Evolutionary conservation across 495 filamentous ascomycete species (phyloP), one percentile per base, ranked within the genome.

Genomic region (Aspergillus biplanus): DNA sequence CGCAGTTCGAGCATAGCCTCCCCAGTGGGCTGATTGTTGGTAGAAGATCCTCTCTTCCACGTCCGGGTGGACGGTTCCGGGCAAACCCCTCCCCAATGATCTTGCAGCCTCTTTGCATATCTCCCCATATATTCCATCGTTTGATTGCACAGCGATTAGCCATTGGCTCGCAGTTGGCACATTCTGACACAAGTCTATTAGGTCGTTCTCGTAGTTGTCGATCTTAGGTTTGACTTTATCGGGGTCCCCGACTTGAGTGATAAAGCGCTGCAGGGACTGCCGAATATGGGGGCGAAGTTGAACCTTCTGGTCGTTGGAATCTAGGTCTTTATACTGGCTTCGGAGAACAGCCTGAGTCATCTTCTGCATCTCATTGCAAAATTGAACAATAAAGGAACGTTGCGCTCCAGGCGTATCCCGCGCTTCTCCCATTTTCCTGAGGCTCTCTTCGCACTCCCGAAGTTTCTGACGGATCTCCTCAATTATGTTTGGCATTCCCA

Each of bases 31-130:
- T 13, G 54, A 63, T 47, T 52, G 44, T n/a, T 44, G 46, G 7
- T 54, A 54, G 55, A 63, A 63, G 7, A 63, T 31, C 39, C 27
- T 42, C 42, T 58, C 61, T 37, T 63, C 61, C 34, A 63, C 61
- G 16, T 63, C 61, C 12, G 61, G 54, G 34, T 58, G 61, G 5
- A 63, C 46, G 7, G 27, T 58, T 0, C 61, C 61, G 7, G 54
- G 54, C 3, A 63, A 18, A 35, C 61, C 33, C n/a, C 32, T 16
- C 15, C 61, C 54, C 15, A n/a, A 12, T 18, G 52, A 35, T 15
- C 52, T 32, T 11, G 27, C 46, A 8, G 61, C 54, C 32, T 63
- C 61, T 11, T 53, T 16, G 21, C 50, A 63, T 3, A 63, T 63
- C 1, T 50, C 31, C 4, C 39, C 32, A 27, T 52, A 52, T 34